Base-by-base conservation (phyloP, 805 yeast genomes). In the Candida andamanensis region DNA sequence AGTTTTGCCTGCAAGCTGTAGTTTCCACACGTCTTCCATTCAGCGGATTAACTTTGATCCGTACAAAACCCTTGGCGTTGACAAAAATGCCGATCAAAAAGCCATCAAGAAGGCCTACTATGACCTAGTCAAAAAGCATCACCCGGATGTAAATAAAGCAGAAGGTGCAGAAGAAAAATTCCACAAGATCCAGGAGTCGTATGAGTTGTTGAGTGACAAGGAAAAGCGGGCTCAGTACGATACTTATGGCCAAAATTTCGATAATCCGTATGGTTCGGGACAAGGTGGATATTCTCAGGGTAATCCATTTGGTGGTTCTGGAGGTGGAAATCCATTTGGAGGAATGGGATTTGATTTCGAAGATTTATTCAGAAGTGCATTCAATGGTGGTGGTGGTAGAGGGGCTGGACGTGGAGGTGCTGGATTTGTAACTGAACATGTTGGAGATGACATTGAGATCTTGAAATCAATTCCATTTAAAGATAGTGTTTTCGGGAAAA, bases 71-170 rank as follows among this genome's bases (percentile, higher is more conserved):
- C 63, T 92, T 26, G 97, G 97, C 4, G 85, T 92, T 17, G 74
- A 72, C 17, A 74, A 73, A 40, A 54, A 53, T 32, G 92, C 98
- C 0, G 70, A 80, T 10, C 63, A 80, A 6, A 72, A 85, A n/a
- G 94, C 87, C 14, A 92, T 92, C 60, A 92, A 92, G 59, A 89
- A 89, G 58, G 90, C 95, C 2, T 92, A 92, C 63, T 87, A 87
- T 56, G 81, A 86, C 50, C 66, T 92, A 42, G 98, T 97, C 11
- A 92, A 92, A 58, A 75, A 90, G 56, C 87, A 68, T 58, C 99
- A 92, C 58, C 99, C 99, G 0, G 99, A 92, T 63, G 85, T 92
- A 27, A 92, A 90, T 58, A 92, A 90, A 58, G 96, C 85, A 42
- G 74, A 76, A 16, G 90, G 74, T 13, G 92, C 97, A 0, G 95